A percentile compares a stretch with the other conserved stretches of the same genome.
Conservation (phyloP, 2,329 filamentous ascomycete species). For the Albifimbria verrucaria region DNA sequence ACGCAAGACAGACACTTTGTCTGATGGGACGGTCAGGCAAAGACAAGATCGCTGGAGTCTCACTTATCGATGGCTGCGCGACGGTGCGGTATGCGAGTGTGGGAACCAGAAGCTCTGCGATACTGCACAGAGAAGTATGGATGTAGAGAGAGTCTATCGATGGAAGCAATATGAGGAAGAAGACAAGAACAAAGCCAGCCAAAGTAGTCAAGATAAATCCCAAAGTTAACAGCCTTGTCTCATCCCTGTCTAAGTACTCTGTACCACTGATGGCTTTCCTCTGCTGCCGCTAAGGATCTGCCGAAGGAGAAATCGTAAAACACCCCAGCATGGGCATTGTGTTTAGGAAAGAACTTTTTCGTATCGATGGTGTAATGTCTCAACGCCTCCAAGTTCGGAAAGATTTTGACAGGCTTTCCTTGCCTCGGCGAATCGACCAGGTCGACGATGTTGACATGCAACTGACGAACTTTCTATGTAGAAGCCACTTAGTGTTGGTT, state of each 20-base stretch:
- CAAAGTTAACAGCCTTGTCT: too few species aligned
- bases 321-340: conserved; percentile 2
- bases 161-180: conserved; percentile 36
- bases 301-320: conserved; percentile 10
- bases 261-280: too few species aligned
- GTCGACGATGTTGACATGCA: conserved; percentile 12
- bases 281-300: too few species aligned
- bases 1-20: conserved; percentile 46
- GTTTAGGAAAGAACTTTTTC: conserved; percentile 6
- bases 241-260: too few species aligned
- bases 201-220: neutral
- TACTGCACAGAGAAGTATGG: conserved; percentile 42
- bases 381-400: conserved; percentile 4
- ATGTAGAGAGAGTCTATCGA: conserved; percentile 48
- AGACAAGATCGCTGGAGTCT: conserved; percentile 50
- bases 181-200: conserved; percentile 8
- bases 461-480: neutral
- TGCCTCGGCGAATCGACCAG: conserved; percentile 5
- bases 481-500: neutral
- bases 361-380: conserved; percentile 2
- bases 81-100: conserved; percentile 45
- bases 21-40: conserved; percentile 41
- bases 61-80: conserved; percentile 51
- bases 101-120: conserved; percentile 48
- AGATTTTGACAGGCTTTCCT: conserved; percentile 3